Evolutionary conservation across 805 yeast genomes (phyloP), one percentile per base, ranked within the genome.

Genomic region (Maudiozyma saulgeensis): DNA sequence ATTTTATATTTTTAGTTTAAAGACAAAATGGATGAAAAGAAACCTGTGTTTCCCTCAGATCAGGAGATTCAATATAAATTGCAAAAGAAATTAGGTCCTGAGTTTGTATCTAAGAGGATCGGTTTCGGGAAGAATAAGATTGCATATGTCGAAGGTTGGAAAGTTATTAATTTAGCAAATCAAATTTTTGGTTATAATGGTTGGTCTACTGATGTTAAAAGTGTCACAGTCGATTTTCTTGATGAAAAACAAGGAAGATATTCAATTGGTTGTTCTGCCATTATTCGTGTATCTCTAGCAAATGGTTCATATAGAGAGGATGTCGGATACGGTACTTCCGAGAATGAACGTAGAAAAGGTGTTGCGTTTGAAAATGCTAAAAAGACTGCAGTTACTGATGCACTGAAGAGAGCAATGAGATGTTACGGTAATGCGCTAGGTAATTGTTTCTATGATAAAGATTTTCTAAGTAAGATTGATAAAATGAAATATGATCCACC

Each of bases 311-410:
- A 68, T 57, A 86, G 84, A 58, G 95, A 86, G 59, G 95, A 86
- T 66, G 78, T 85, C 42, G 95, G 95, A 0, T 86, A 85, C 62
- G 95, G 95, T n/a, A 80, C 80, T 45, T 79, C 82, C 16, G 93
- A 86, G 44, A 84, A 84, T 61, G 85, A 87, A 42, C 76, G 79
- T 45, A 73, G 81, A 21, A 82, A 82, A 58, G 80, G 89, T 0
- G 77, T 77, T 66, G 95, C 93, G 0, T 85, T 85, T 62, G 95
- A 86, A 58, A 84, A 86, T 57, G 84, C 90, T 49, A 84, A 82
- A 64, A 86, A 86, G 57, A 90, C 87, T 54, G 93, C 93, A 0
- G 79, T 82, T 43, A 86, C 95, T 0, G 95, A 86, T 68, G 95
- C 87, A 0, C 66, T 86, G 59, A 86, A 86, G 61, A 70, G 95